Conservation (phyloP, 176 grass and related monocot genomes). For the Themeda triandra region DNA sequence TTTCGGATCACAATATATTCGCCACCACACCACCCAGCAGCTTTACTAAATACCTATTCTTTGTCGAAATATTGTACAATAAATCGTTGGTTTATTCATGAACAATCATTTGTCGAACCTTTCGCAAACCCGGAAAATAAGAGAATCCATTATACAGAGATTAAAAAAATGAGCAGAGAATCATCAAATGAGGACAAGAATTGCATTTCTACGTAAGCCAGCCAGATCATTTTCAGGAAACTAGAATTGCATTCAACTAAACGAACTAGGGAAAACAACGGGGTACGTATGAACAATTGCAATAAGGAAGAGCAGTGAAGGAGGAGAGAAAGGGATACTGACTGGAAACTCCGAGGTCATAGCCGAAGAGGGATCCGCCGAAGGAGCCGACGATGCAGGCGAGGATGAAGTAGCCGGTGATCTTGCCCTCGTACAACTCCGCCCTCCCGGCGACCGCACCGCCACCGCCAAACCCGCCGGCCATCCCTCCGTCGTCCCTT, state of each 20-base stretch:
- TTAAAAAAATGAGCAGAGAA: background rate
- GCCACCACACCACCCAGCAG: no score
- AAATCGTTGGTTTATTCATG: background rate
- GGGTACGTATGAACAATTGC: background rate
- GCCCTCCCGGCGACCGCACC: slow-evolving; percentile 47
- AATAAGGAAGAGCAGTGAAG: no score
- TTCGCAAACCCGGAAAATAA: background rate
- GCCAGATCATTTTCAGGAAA: background rate
- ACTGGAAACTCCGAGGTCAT: slow-evolving; percentile 97
- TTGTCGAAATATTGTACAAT: background rate
- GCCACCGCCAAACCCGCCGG: slow-evolving; percentile 54
- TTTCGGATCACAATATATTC: background rate
- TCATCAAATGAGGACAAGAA: background rate
- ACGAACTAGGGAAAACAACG: background rate
- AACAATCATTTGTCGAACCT: background rate
- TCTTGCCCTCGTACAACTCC: slow-evolving; percentile 72
- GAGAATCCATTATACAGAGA: background rate
- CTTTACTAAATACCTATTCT: background rate
- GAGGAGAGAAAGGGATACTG: background rate
- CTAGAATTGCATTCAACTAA: background rate
- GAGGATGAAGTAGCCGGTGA: slow-evolving; percentile 85
- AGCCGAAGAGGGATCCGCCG: slow-evolving; percentile 97
- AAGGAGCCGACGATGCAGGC: slow-evolving; percentile 92
- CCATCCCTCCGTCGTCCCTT: slow-evolving; percentile 26
- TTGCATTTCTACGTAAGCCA: background rate